phyloP scores from a whole-genome alignment of 805 yeast species.

The Zygosaccharomyces bailii region DNA sequence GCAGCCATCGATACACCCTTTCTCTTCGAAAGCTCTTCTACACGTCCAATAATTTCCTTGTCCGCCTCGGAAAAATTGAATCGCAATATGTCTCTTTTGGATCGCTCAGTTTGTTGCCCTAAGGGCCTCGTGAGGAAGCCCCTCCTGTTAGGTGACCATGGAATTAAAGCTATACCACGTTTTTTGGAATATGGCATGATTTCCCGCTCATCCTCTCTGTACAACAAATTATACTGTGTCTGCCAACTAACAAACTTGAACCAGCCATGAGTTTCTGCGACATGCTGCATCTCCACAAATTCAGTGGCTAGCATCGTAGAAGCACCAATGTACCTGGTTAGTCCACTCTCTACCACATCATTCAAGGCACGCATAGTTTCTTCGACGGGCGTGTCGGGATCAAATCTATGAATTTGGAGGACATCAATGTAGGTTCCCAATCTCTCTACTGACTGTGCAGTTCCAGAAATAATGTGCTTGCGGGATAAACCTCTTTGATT shows the following conservation, averaged over 20 bases:
- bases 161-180: constrained; percentile 53
- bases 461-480: constrained; percentile 48
- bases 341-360: constrained; percentile 46
- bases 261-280: constrained; percentile 58
- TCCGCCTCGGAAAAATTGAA: constrained; percentile 19
- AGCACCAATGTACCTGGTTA: constrained; percentile 57
- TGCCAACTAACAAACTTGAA: constrained; percentile 59
- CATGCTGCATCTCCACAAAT: constrained; percentile 50
- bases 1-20: constrained; percentile 50
- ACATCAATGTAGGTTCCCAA: constrained; percentile 54
- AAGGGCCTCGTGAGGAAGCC: constrained; percentile 54
- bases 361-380: constrained; percentile 58
- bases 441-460: constrained; percentile 41
- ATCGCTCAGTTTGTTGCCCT: constrained; percentile 16
- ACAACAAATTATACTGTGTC: constrained; percentile 50
- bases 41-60: constrained; percentile 42
- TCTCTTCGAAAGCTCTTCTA: constrained; percentile 51
- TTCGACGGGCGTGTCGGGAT: constrained; percentile 44
- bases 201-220: constrained; percentile 64
- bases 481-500: constrained; percentile 43
- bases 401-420: constrained; percentile 55
- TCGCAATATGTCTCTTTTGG: not conserved
- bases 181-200: constrained; percentile 52
- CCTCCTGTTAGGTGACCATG: constrained; percentile 59
- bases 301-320: constrained; percentile 56